Conservation (phyloP, 345 rosid species). For the Linum lewisii region DNA sequence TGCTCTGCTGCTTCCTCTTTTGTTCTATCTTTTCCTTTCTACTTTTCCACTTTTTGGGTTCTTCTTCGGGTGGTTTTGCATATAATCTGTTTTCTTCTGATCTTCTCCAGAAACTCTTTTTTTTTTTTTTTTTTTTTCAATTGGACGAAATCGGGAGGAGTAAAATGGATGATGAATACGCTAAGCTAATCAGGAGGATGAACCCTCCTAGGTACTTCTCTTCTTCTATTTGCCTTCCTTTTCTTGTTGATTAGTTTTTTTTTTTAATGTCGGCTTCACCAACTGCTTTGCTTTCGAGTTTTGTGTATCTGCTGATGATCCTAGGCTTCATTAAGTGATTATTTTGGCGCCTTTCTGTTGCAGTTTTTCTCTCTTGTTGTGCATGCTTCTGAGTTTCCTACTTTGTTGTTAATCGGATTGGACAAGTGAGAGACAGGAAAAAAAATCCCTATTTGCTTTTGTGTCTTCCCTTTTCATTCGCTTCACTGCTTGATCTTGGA, state of each 20-base stretch:
- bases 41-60: slow-evolving; percentile 1
- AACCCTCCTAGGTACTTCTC: slow-evolving; percentile 62
- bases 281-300: no score
- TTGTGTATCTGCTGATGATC: no score
- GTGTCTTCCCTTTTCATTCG: no score
- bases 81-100: neutral
- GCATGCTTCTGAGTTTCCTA: no score
- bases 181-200: slow-evolving; percentile 83
- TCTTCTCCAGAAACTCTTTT: neutral
- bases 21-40: neutral
- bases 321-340: no score
- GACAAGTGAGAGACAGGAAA: no score
- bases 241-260: neutral
- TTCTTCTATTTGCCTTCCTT: neutral
- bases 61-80: neutral
- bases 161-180: slow-evolving; percentile 66
- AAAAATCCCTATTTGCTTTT: no score
- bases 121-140: neutral
- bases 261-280: slow-evolving; percentile 1
- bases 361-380: no score
- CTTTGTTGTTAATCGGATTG: no score
- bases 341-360: no score
- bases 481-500: no score
- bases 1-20: no score
- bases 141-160: slow-evolving; percentile 6